Evolutionary conservation across 495 filamentous ascomycete species (phyloP), one percentile per base, ranked within the genome.

Genomic region (Mytilinidion resinicola): DNA sequence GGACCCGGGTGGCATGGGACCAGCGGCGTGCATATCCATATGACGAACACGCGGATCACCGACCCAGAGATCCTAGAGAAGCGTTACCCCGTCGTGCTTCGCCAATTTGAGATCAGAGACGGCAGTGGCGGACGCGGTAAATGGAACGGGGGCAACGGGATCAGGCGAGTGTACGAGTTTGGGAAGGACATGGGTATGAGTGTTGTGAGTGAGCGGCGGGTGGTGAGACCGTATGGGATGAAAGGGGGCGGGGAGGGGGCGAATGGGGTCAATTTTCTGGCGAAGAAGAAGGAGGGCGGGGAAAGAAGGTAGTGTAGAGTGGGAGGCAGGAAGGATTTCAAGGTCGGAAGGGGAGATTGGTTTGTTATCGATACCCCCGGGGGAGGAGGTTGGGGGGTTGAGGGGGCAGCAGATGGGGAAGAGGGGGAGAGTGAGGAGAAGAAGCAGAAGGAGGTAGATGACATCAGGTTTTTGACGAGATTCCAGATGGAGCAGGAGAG

Each of bases 11-110:
- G 59, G 59, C 14, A 51, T 20, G 59, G 59, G 30, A 53, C 59
- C 8, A 51, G 43, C 37, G 59, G 54, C 11, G 56, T 62, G 4
- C 59, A 62, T 48, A 53, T 55, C 19, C 54, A 62, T 36, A 62
- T 62, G 59, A 62, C 59, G 5, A 62, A 62, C 56, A 62, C 59
- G 30, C 54, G 59, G 5, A 62, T 62, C 39, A 57, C 59, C 1
- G 59, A 62, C 30, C 44, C 55, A 1, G 59, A 62, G 33, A 59
- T 59, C 11, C 37, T 62, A 6, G 59, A 62, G 48, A 57, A 53
- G 55, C 42, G 59, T 14, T 62, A 62, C 53, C 59, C 59, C 1
- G 53, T 56, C 25, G 19, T 56, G 9, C 53, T 56, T 3, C 53
- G 53, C 53, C 39, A 56, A 33, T 56, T 56, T 14, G 34, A 25